Conservation (phyloP, 225 moss, liverwort and hornwort species). For the Physcomitrellopsis africana region DNA sequence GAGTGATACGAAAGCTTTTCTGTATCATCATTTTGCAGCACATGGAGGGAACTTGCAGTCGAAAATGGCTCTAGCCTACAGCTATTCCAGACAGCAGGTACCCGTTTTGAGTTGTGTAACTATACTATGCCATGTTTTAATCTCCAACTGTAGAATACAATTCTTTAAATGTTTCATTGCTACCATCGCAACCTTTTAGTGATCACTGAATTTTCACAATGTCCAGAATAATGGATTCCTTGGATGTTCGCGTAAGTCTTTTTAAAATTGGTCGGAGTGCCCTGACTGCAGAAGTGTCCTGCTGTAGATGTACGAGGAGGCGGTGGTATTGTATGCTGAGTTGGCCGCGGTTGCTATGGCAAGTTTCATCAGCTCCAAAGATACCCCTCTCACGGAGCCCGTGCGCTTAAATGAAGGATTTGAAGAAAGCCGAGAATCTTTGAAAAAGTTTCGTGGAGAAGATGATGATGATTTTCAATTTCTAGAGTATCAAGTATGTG, state of each 20-base stretch:
- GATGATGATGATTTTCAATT: conserved; percentile 76
- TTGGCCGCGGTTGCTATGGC: conserved; percentile 67
- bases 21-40: conserved; percentile 70
- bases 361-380: conserved; percentile 69
- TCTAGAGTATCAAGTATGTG: conserved; percentile 64
- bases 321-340: conserved; percentile 65
- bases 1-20: conserved; percentile 62
- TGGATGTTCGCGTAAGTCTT: conserved; percentile 11
- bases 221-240: not conserved
- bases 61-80: conserved; percentile 76
- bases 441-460: conserved; percentile 76
- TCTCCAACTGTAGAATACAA: not conserved
- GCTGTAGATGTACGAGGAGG: conserved; percentile 70
- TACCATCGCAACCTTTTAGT: conserved; percentile 3
- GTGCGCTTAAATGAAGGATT: conserved; percentile 68
- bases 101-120: not conserved
- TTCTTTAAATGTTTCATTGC: not conserved
- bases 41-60: conserved; percentile 65
- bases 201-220: not conserved
- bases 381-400: conserved; percentile 66
- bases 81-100: conserved; percentile 71
- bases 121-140: not conserved
- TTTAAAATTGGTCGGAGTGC: conserved; percentile 22
- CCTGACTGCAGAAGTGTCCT: conserved; percentile 50
- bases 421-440: conserved; percentile 63